A percentile compares a stretch with the other conserved stretches of the same genome.
These are phyloP conservation scores for Pochonia chlamydosporia DNA, from an alignment of 2,329 filamentous ascomycete species.

Conservation along the genomic window DNA sequence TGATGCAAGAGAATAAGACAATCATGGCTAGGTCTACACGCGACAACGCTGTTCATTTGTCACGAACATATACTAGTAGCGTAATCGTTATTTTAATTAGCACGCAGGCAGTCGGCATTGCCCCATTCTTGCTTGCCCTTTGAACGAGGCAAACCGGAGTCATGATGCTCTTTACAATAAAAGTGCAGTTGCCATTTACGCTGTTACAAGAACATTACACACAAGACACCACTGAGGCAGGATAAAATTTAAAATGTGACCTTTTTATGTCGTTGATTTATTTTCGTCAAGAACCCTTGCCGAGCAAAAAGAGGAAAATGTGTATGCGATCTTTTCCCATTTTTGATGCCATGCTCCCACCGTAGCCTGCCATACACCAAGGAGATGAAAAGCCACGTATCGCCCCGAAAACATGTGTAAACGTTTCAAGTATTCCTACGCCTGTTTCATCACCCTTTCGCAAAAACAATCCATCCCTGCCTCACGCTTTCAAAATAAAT, in stretches of 20 bases:
- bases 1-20: no score
- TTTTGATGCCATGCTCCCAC: conserved; percentile 32
- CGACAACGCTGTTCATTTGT: no score
- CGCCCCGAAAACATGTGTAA: conserved; percentile 12
- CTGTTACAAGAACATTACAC: neutral
- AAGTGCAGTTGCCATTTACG: no score
- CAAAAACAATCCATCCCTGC: conserved; percentile 7
- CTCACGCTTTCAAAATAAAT: conserved; percentile 16
- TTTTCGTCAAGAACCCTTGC: conserved; percentile 31
- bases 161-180: no score
- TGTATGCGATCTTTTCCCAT: conserved; percentile 27
- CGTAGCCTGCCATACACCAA: conserved; percentile 32
- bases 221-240: neutral
- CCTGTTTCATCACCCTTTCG: conserved; percentile 3
- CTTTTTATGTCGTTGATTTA: conserved; percentile 16
- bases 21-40: no score
- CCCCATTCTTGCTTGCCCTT: no score
- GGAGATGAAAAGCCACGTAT: conserved; percentile 34
- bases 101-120: no score
- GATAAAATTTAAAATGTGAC: neutral
- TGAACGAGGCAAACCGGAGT: no score
- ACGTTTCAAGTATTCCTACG: conserved; percentile 9
- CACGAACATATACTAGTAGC: no score
- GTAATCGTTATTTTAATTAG: no score
- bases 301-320: conserved; percentile 21